Conservation (phyloP, 805 yeast genomes). For the Jamesozyma jinghongensis region DNA sequence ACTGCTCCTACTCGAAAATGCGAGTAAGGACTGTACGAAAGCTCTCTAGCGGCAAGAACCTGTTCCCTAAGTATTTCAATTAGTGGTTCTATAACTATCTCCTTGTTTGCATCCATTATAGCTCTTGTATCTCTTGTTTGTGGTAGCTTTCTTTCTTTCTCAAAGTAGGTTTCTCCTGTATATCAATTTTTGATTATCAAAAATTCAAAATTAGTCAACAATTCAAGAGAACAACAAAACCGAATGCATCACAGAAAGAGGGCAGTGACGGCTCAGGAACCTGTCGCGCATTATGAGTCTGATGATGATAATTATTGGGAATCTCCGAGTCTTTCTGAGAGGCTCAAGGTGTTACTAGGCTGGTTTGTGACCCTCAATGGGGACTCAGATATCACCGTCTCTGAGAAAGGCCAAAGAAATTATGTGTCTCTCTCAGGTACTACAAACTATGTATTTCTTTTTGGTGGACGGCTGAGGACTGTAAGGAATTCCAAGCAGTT, state of each 20-base stretch:
- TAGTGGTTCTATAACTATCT: constrained; percentile 7
- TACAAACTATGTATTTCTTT: constrained; percentile 39
- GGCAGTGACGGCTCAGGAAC: no score
- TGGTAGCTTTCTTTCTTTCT: no score
- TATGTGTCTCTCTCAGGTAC: constrained; percentile 17
- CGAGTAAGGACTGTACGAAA: constrained; percentile 43
- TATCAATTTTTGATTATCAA: no score
- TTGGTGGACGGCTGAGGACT: constrained; percentile 57
- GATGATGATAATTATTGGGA: neutral
- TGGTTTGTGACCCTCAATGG: constrained; percentile 23
- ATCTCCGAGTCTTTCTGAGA: neutral
- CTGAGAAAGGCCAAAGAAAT: constrained; percentile 4
- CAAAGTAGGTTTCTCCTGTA: no score
- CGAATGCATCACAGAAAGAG: no score
- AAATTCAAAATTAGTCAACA: no score
- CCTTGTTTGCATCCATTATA: neutral
- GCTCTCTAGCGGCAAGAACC: constrained; percentile 32
- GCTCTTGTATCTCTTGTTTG: no score
- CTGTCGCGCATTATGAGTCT: neutral
- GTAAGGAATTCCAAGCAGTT: constrained; percentile 35
- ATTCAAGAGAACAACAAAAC: no score
- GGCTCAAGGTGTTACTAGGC: constrained; percentile 2
- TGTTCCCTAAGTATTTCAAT: constrained; percentile 21
- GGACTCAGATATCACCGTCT: constrained; percentile 7
- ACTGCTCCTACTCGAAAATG: constrained; percentile 66